phyloP scores from a whole-genome alignment of 345 rosid species.

The Ceriops tagal region DNA sequence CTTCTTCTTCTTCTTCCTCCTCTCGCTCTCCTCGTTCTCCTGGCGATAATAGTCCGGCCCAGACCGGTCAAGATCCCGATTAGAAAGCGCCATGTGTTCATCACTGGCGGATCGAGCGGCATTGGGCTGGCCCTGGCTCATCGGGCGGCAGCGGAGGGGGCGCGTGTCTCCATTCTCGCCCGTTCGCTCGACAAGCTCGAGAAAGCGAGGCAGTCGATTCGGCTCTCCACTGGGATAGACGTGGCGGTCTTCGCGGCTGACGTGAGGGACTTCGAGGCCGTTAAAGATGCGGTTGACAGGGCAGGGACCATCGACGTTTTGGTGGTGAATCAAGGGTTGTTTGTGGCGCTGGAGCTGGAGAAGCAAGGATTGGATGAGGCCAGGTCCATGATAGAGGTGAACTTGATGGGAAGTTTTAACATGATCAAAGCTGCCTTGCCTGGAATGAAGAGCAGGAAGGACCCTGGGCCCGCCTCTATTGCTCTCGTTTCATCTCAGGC shows the following conservation, averaged over 20 bases:
- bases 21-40: slow-evolving; percentile 37
- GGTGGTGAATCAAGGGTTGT: slow-evolving; percentile 80
- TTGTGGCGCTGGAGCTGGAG: slow-evolving; percentile 55
- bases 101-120: slow-evolving; percentile 92
- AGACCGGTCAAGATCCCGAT: slow-evolving; percentile 55
- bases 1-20: slow-evolving; percentile 38
- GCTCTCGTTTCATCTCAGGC: slow-evolving; percentile 83
- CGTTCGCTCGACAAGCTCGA: slow-evolving; percentile 58
- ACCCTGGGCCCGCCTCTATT: slow-evolving; percentile 52
- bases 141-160: slow-evolving; percentile 65
- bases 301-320: slow-evolving; percentile 73
- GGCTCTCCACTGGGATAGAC: slow-evolving; percentile 62
- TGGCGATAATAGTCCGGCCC: slow-evolving; percentile 53
- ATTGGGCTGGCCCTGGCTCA: slow-evolving; percentile 79
- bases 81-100: slow-evolving; percentile 72
- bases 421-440: slow-evolving; percentile 83
- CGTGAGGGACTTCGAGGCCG: slow-evolving; percentile 66
- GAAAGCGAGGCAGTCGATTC: slow-evolving; percentile 58
- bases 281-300: slow-evolving; percentile 40
- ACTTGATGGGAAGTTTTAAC: slow-evolving; percentile 76
- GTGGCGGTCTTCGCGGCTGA: slow-evolving; percentile 66
- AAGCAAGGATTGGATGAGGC: slow-evolving; percentile 61
- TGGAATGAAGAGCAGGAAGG: slow-evolving; percentile 54
- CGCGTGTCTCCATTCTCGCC: slow-evolving; percentile 72
- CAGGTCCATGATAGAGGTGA: slow-evolving; percentile 73